Evolutionary conservation across 2,329 filamentous ascomycete species (phyloP), one percentile per base, ranked within the genome.

Genomic region (Xylaria sp.): DNA sequence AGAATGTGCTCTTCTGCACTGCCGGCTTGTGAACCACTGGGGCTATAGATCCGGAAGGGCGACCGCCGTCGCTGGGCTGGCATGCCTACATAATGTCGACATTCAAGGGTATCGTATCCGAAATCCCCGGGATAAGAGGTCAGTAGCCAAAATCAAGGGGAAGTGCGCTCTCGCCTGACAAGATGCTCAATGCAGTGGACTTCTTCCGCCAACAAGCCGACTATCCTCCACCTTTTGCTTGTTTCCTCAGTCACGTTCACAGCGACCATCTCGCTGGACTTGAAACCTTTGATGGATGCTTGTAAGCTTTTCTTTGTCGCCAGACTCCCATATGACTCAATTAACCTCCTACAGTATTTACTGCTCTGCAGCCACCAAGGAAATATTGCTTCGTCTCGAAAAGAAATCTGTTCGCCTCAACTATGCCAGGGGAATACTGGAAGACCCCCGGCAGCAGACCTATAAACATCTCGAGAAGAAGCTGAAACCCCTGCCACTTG

Each of bases 201-300:
- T 92, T 89, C 78, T 97, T 97, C 71, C 86, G 91, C 23, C 81
- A 82, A 49, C 78, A 80, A 3, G 79, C 80, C 5, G 77, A 77
- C 15, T 46, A 50, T 17, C 83, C 78, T 15, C 84, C 90, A 3
- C 91, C 92, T 0, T 77, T 95, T 58, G 93, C 91, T 15, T 95
- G 90, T 75, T 97, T 98, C 73, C 82, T 98, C 25, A 96, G 91
- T 76, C 94, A 98, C 83, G 88, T 96, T 2, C 94, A 97, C 74
- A 96, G 90, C 67, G 94, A 97, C 71, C 94, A 97, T 76, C 84
- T 97, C 1, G 84, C 84, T 37, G 94, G 94, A 0, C 83, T 97
- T 1, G 92, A 96, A 69, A 86, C 83, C 12, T 83, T 94, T 57
- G 85, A 87, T 47, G 87, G 91, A 28, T 91, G 92, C 0, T 97